Conservation (phyloP, 331 rosid species). For the Ulmus americana region DNA sequence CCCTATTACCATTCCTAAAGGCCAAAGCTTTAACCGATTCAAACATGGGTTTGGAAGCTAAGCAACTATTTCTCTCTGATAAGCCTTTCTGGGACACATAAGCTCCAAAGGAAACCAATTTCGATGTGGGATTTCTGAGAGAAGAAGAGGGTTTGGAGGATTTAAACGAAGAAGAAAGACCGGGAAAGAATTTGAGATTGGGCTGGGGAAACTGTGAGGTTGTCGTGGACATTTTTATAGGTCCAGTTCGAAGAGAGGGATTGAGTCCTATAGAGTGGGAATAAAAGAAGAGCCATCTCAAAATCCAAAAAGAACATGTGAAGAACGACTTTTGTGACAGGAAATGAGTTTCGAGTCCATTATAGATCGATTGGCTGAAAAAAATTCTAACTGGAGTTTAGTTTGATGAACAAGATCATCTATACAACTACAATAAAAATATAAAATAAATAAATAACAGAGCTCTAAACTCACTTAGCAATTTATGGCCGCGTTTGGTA, state of each 20-base stretch:
- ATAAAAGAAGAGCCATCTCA: background rate
- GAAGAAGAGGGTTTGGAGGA: conserved; percentile 15
- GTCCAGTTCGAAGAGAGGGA: background rate
- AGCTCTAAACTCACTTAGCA: no score
- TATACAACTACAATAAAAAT: no score
- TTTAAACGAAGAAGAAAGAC: conserved; percentile 14
- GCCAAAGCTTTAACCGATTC: conserved; percentile 31
- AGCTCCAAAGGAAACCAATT: conserved; percentile 21
- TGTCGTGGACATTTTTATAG: conserved; percentile 9
- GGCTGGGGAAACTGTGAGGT: conserved; percentile 21
- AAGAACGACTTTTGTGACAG: no score
- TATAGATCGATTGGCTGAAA: conserved; percentile 1
- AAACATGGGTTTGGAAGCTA: conserved; percentile 33
- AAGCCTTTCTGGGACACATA: conserved; percentile 21
- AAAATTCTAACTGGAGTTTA: background rate
- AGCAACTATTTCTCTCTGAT: conserved; percentile 10
- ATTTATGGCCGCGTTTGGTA: no score
- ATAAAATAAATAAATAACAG: no score
- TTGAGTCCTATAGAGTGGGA: no score
- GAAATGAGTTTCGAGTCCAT: no score
- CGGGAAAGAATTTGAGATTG: conserved; percentile 7
- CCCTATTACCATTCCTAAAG: conserved; percentile 27
- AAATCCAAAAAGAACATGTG: no score
- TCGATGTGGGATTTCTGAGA: conserved; percentile 23
- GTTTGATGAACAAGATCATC: no score